Percentiles rank a stretch among this genome's conserved stretches.
These are phyloP conservation scores for Leishmania major DNA, from an alignment of 208 protist species.

Conservation along the genomic window DNA sequence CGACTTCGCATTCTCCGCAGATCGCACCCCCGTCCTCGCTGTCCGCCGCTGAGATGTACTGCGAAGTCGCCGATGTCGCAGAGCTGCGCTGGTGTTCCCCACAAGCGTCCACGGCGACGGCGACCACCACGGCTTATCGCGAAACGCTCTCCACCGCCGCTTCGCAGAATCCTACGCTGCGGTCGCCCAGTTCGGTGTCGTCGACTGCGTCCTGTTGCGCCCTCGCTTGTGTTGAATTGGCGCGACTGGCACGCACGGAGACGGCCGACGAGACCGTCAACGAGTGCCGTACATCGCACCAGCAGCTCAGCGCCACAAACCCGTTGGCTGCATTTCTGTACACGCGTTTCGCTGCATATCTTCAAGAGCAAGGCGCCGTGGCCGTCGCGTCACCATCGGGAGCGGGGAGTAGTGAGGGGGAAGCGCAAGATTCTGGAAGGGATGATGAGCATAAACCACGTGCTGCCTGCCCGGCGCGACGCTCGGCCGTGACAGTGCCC, in stretches of 20 bases:
- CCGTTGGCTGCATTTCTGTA: constrained; percentile 7
- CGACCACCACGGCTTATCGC: background rate
- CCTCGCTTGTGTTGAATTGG: background rate
- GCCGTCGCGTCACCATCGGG: background rate
- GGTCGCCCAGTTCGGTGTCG: background rate
- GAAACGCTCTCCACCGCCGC: background rate
- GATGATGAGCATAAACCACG: background rate
- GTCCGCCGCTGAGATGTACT: constrained; percentile 5
- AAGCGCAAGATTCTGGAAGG: background rate
- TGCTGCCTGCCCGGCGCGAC: background rate
- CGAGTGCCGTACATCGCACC: background rate
- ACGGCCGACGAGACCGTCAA: background rate
- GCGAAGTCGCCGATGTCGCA: constrained; percentile 27
- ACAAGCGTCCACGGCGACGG: background rate
- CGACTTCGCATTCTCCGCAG: background rate
- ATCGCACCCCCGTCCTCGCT: background rate
- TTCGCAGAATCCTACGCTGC: background rate
- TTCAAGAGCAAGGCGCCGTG: background rate
- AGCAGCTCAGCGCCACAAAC: background rate
- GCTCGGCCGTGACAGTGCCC: background rate
- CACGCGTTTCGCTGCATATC: background rate
- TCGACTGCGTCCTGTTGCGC: constrained; percentile 14
- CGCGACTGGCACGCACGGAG: background rate
- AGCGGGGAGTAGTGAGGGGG: background rate
- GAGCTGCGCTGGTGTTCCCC: constrained; percentile 27